phyloP scores from a whole-genome alignment of 805 yeast genomes.

The Pichia exigua region DNA sequence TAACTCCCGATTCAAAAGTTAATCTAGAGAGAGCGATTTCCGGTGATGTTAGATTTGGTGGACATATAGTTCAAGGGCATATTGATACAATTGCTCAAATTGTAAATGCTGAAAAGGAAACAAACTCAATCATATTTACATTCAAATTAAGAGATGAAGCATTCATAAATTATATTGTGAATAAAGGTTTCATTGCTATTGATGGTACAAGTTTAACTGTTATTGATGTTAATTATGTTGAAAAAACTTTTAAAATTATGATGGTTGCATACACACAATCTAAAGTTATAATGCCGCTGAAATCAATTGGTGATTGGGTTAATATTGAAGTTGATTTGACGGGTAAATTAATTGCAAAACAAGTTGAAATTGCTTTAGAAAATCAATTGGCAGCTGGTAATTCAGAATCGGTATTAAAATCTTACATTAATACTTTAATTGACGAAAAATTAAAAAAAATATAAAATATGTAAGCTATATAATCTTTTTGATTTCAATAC shows the following conservation, averaged over 20 bases:
- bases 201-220: constrained; percentile 94
- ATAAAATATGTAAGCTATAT: background rate
- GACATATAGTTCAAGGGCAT: constrained; percentile 97
- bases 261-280: constrained; percentile 87
- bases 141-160: constrained; percentile 61
- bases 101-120: constrained; percentile 46
- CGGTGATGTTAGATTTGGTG: constrained; percentile 79
- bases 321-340: constrained; percentile 93
- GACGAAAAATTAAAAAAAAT: constrained; percentile 31
- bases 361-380: constrained; percentile 52
- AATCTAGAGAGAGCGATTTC: constrained; percentile 90
- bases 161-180: constrained; percentile 70
- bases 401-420: constrained; percentile 37
- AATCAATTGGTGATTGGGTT: constrained; percentile 54
- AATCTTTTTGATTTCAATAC: no score
- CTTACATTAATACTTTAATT: constrained; percentile 40
- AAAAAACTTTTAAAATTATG: constrained; percentile 66
- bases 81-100: constrained; percentile 83
- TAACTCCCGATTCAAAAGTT: constrained; percentile 53
- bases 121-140: constrained; percentile 68
- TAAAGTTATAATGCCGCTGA: constrained; percentile 65
- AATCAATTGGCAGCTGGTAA: constrained; percentile 43
- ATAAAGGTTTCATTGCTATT: constrained; percentile 86
- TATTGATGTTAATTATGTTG: constrained; percentile 60
- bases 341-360: constrained; percentile 87